Evolutionary conservation across 345 rosid species (phyloP), one percentile per base, ranked within the genome.

Genomic region (Anacardium occidentale): DNA sequence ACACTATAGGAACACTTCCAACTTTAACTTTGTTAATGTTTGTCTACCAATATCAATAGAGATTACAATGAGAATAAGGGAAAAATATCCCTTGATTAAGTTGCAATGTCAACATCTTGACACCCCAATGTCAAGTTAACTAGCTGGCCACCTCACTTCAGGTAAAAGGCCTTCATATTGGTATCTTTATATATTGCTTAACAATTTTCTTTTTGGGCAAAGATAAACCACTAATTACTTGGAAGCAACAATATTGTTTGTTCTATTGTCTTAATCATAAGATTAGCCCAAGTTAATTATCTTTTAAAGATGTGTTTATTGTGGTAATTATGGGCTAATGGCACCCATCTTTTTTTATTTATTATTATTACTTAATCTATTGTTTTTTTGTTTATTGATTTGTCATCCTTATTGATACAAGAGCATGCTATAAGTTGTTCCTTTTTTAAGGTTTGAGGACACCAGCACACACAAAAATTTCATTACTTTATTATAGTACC

Each of bases 51-150:
- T n/a, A n/a, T n/a, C n/a, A n/a, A n/a, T n/a, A n/a, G n/a, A n/a
- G n/a, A n/a, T n/a, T n/a, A n/a, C n/a, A n/a, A n/a, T n/a, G n/a
- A n/a, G n/a, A n/a, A n/a, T n/a, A n/a, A n/a, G n/a, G n/a, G n/a
- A n/a, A n/a, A n/a, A n/a, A n/a, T n/a, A n/a, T n/a, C n/a, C 40
- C 17, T 17, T 78, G 42, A 70, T 64, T 71, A 32, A 21, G 80
- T 66, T 71, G 53, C 20, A 71, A 47, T 66, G 77, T 76, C 81
- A 44, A 59, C 48, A 58, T 78, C 79, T n/a, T 42, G 20, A 5
- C 32, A 15, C 64, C 47, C 62, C 18, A 69, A 37, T 51, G 26
- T 59, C 37, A 25, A 56, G 42, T 64, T 11, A 44, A 26, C 40
- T 75, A 62, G 69, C 74, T 75, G 74, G 78, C 64, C n/a, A 56